phyloP scores from a whole-genome alignment of 331 rosid genomes.

The Saraca asoca region DNA sequence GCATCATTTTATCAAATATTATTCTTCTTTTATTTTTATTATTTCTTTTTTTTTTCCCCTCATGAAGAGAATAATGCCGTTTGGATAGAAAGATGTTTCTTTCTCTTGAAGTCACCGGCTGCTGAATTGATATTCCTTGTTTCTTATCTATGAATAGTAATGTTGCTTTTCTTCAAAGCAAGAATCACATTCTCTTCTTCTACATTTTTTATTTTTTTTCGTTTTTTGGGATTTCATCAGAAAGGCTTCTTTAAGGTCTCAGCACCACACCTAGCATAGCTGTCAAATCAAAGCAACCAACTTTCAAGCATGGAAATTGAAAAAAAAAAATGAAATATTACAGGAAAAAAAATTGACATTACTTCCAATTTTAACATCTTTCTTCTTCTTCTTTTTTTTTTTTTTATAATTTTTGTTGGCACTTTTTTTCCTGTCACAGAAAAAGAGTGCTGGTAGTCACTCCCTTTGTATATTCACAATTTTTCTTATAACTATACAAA shows the following conservation, averaged over 20 bases:
- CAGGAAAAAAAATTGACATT: conserved; percentile 6
- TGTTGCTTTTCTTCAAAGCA: conserved; percentile 57
- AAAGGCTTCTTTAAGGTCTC: conserved; percentile 31
- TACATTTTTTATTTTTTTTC: not conserved
- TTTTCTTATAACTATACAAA: too few species aligned
- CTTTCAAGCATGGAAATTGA: not conserved
- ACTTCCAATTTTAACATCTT: conserved; percentile 5
- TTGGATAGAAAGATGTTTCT: conserved; percentile 46
- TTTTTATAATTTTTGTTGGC: not conserved
- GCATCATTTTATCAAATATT: conserved; percentile 27
- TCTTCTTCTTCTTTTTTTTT: not conserved
- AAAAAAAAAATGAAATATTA: not conserved
- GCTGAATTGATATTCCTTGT: conserved; percentile 38
- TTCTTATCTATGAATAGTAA: conserved; percentile 43
- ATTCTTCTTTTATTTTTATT: conserved; percentile 21
- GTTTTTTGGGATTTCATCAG: conserved; percentile 8
- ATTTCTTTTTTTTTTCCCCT: conserved; percentile 22
- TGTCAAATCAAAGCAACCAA: conserved; percentile 30
- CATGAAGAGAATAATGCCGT: conserved; percentile 42
- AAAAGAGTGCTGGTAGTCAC: too few species aligned
- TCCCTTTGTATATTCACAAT: too few species aligned
- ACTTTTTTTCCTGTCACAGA: not conserved
- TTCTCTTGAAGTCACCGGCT: conserved; percentile 45
- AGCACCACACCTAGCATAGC: conserved; percentile 17
- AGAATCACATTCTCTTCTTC: conserved; percentile 54